Conservation (phyloP, 2,329 filamentous ascomycete genomes). For the Talaromyces sp. region DNA sequence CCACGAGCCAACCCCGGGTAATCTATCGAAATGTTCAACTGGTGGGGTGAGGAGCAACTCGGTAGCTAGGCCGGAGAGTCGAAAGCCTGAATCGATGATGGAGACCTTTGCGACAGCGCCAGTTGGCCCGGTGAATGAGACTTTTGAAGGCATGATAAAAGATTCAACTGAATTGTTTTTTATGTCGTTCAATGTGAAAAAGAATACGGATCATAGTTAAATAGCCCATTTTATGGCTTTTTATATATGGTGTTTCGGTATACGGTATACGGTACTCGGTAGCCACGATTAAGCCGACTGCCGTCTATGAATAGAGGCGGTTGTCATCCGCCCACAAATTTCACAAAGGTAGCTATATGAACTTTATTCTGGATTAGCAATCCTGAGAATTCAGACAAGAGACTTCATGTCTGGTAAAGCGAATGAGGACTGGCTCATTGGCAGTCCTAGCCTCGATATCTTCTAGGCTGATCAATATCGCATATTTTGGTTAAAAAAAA, state of each 20-base stretch:
- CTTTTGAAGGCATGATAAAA: neutral
- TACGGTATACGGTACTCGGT: slow-evolving; percentile 5
- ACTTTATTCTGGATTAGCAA: too few species aligned
- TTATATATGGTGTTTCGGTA: slow-evolving; percentile 1
- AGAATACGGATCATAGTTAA: neutral
- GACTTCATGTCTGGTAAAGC: neutral
- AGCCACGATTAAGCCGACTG: neutral
- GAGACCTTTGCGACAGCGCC: slow-evolving; percentile 2
- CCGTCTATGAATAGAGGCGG: neutral
- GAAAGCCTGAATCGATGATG: slow-evolving; percentile 9
- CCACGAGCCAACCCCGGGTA: slow-evolving; percentile 15
- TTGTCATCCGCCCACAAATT: too few species aligned
- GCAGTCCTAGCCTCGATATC: neutral
- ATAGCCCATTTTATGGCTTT: neutral
- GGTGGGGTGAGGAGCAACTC: neutral
- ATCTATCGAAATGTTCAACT: neutral
- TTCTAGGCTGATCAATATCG: neutral
- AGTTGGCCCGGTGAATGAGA: neutral
- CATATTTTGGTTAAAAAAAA: neutral
- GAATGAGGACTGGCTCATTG: neutral
- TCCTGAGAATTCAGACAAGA: too few species aligned
- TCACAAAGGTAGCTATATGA: too few species aligned
- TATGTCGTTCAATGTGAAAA: too few species aligned
- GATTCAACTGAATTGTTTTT: too few species aligned
- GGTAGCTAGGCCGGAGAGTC: slow-evolving; percentile 2